These are phyloP conservation scores for Trametes cingulata DNA, from an alignment of 768 basidiomycete species.

Conservation along the genomic window DNA sequence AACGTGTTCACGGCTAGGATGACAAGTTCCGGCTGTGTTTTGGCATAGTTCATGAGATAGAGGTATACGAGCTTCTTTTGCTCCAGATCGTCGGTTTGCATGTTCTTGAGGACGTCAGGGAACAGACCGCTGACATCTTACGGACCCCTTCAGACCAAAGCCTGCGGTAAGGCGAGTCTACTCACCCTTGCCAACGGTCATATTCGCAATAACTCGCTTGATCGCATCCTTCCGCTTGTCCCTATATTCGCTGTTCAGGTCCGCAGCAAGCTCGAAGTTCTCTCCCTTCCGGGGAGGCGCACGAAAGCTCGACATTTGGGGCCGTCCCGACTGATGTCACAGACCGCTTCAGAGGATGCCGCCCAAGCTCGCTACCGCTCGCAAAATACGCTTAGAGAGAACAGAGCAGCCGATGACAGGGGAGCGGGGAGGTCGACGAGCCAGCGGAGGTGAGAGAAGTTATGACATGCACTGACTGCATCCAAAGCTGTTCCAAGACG, in stretches of 20 bases:
- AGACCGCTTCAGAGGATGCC: neutral
- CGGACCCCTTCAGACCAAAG: neutral
- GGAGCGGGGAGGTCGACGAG: too few relatives aligned
- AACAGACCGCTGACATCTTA: constrained; percentile 91
- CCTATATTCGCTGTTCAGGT: constrained; percentile 95
- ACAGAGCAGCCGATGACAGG: too few relatives aligned
- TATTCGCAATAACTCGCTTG: constrained; percentile 95
- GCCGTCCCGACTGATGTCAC: neutral
- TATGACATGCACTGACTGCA: too few relatives aligned
- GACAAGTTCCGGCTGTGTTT: constrained; percentile 97
- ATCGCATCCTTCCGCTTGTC: constrained; percentile 98
- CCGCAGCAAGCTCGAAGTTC: constrained; percentile 95
- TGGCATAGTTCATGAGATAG: constrained; percentile 99
- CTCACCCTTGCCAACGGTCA: constrained; percentile 97
- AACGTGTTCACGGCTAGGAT: constrained; percentile 99
- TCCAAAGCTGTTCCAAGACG: too few relatives aligned
- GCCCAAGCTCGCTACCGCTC: neutral
- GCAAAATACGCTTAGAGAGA: too few relatives aligned
- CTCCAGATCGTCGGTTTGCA: constrained; percentile 99
- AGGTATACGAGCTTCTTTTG: constrained; percentile 99
- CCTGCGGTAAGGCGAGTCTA: neutral
- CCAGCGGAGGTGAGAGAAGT: too few relatives aligned
- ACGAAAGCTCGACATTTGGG: constrained; percentile 30
- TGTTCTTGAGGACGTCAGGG: constrained; percentile 98
- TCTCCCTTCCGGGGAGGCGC: constrained; percentile 57